Evolutionary conservation across 371 early-diverging fungal species (phyloP), one percentile per base, ranked within the genome.

Genomic region (Catenaria anguillulae): DNA sequence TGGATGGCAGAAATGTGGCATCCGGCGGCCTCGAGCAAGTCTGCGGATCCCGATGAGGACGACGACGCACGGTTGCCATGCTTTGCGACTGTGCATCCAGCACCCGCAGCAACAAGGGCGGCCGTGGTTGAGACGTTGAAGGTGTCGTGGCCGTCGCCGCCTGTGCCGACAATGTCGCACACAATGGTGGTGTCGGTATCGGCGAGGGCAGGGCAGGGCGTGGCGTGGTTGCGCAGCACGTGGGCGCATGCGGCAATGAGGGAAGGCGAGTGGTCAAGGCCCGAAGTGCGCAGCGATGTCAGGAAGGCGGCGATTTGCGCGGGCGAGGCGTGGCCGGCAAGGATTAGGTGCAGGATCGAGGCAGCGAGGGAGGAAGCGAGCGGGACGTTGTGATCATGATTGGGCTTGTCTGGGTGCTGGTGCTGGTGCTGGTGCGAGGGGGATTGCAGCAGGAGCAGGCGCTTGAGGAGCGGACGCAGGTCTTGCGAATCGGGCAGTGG

Each of bases 101-200:
- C 92, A 33, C 92, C 93, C 2, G 97, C 94, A 13, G 87, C 89
- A 0, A 97, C 88, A 43, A 97, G 78, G 26, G 88, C 87, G 6
- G 93, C 82, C 0, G 95, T 88, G 0, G 97, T 95, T 2, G 89
- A 89, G 13, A 93, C 94, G 68, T 97, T 97, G 68, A 93, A 95
- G 17, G 97, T 97, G 67, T 95, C 80, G 69, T 89, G 88, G 13
- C 93, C 94, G 71, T 97, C 97, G n/a, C 97, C 97, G 29, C 97
- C 97, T 8, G 97, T 97, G 4, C 97, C 97, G 2, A 97, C 97
- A 68, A 94, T 92, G 71, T 97, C 97, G 8, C 86, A 83, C 0
- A 90, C 68, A 26, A 72, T 68, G 46, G 75, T 78, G 15, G 65
- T 67, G 19, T 46, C 81, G 66, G 13, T 70, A 70, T 31, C 66